Evolutionary conservation across 345 rosid species (phyloP).

Genomic region (Pistacia atlantica): DNA sequence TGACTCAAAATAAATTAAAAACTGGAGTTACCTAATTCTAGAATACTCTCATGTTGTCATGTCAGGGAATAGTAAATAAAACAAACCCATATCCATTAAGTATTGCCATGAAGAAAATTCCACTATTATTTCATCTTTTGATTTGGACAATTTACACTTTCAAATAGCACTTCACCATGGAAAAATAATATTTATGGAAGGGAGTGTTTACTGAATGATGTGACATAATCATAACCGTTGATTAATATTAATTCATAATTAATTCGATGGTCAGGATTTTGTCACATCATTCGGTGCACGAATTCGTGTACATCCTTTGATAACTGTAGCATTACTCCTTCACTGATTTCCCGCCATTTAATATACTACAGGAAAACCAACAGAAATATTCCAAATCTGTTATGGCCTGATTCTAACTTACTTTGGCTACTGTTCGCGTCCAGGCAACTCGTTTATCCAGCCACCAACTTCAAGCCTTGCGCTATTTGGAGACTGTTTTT

Average conservation of each 20-base stretch:
- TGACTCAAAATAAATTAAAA: neutral
- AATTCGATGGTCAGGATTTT: no score
- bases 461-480: neutral
- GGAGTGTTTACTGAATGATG: no score
- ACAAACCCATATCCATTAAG: neutral
- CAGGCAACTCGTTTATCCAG: no score
- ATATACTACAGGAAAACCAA: neutral
- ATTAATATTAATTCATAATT: no score
- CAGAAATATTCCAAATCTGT: neutral
- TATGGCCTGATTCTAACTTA: no score
- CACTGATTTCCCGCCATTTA: neutral
- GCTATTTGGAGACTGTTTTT: neutral
- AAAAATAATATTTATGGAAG: no score
- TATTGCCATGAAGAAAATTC: neutral
- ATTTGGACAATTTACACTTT: neutral
- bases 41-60: no score
- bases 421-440: neutral
- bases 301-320: no score
- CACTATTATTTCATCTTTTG: neutral
- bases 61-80: no score
- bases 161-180: neutral
- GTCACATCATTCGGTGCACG: no score
- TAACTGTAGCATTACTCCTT: no score
- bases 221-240: no score
- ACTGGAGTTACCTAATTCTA: neutral